Evolutionary conservation across 345 rosid species (phyloP), one percentile per base, ranked within the genome.

Genomic region (Heritiera littoralis): DNA sequence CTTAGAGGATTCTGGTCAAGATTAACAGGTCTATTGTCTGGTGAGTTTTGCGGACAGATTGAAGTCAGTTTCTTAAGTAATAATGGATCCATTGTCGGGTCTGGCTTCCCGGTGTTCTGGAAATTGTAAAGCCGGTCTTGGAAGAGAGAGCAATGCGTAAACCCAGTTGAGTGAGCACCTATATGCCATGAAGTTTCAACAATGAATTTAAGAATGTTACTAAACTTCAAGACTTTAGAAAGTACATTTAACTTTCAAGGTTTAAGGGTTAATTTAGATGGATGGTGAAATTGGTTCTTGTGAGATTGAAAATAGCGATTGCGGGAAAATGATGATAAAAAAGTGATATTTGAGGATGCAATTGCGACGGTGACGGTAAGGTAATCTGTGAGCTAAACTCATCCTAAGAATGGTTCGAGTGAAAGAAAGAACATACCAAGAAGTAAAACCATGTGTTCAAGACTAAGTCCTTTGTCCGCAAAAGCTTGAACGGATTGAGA

Each of bases 131-230:
- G 84, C 1, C 94, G 90, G 75, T 89, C 88, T 66, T 75, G 77
- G 79, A 91, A 86, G n/a, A 86, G 49, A 15, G 82, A 79, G 66
- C 97, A 93, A 17, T 87, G 90, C 11, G 90, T 78, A 1, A 73
- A 2, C 69, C 95, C 95, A 65, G 91, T 80, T 0, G 91, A 87
- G 82, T 93, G 95, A 52, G 87, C 97, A 15, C 90, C 92, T 83
- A 15, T 35, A 71, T 30, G 58, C 38, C 38, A 35, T 35, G 38
- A 35, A 35, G 38, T 35, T 35, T 35, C 38, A 35, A 35, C 38
- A 23, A 23, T 23, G 28, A 23, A 23, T 0, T 23, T 23, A 23
- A 23, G 28, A 23, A 23, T 23, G 28, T 23, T 23, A 23, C 28
- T 23, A 23, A 23, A 49, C 52, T 2, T 49, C 52, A 49, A 3